These are phyloP conservation scores for Hyaloscypha hepaticicola DNA, from an alignment of 495 filamentous ascomycete species.

Conservation along the genomic window DNA sequence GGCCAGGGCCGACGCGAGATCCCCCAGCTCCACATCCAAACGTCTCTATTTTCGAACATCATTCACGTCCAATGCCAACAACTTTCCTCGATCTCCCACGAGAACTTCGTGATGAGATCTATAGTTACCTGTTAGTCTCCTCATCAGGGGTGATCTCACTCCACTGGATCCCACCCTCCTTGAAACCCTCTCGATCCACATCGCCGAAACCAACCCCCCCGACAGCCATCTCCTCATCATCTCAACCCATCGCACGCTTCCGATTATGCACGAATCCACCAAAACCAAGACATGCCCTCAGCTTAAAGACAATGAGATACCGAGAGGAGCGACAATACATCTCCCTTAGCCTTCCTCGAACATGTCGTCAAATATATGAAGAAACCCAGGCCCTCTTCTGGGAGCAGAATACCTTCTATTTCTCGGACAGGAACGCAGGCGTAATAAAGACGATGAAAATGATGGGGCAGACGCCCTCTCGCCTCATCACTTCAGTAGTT, in stretches of 20 bases:
- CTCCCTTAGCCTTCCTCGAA: conserved; percentile 19
- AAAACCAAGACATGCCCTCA: background rate
- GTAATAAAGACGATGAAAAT: conserved; percentile 11
- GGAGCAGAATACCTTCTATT: conserved; percentile 22
- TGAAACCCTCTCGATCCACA: background rate
- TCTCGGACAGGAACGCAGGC: background rate
- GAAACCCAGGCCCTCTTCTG: conserved; percentile 27
- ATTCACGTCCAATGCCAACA: conserved; percentile 18
- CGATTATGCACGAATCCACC: background rate
- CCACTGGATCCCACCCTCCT: background rate
- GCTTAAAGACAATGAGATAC: background rate
- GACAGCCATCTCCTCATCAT: background rate
- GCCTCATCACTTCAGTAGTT: conserved; percentile 13
- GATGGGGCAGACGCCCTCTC: conserved; percentile 24
- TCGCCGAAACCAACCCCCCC: background rate
- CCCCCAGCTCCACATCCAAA: background rate
- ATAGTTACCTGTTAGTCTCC: conserved; percentile 22
- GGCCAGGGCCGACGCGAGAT: conserved; percentile 1
- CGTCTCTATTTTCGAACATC: background rate
- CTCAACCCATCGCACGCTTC: background rate
- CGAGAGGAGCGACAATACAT: background rate
- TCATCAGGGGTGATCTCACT: conserved; percentile 12
- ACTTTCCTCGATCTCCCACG: conserved; percentile 21
- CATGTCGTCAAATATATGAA: conserved; percentile 23
- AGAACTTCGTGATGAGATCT: conserved; percentile 28